Percentiles rank a stretch among this genome's conserved stretches.
These are phyloP conservation scores for Aspergillus proliferans DNA, from an alignment of 2,329 filamentous ascomycete genomes.

Conservation along the genomic window DNA sequence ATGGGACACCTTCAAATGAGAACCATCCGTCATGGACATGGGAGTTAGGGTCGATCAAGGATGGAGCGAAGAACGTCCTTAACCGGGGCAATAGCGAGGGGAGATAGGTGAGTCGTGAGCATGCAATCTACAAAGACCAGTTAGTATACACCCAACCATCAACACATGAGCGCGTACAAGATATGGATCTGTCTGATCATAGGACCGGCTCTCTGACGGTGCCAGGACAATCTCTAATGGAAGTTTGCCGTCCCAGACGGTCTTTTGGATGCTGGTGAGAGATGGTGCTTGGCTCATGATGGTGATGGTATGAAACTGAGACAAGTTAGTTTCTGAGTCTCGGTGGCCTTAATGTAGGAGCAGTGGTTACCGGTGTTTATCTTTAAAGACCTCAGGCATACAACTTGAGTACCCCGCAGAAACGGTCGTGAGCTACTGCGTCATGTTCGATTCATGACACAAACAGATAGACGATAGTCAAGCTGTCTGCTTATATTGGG, in stretches of 20 bases:
- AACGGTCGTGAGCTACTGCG: neutral
- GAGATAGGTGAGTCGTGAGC: constrained; percentile 62
- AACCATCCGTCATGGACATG: constrained; percentile 54
- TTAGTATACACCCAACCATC: neutral
- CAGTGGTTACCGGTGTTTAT: neutral
- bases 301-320: neutral
- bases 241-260: constrained; percentile 54
- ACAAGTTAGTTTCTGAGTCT: neutral
- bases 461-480: neutral
- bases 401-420: neutral
- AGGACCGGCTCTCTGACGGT: constrained; percentile 55
- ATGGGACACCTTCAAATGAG: constrained; percentile 59
- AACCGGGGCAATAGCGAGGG: constrained; percentile 59
- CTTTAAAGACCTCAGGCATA: neutral
- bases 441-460: neutral
- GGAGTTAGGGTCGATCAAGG: constrained; percentile 53
- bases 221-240: constrained; percentile 56
- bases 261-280: constrained; percentile 33
- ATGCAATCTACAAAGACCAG: constrained; percentile 45
- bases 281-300: constrained; percentile 7
- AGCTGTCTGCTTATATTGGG: neutral
- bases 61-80: constrained; percentile 55
- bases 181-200: constrained; percentile 56
- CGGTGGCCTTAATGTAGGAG: neutral
- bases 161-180: constrained; percentile 37